Conservation (phyloP, 148 eudicot genomes). For the Cornus controversa region DNA sequence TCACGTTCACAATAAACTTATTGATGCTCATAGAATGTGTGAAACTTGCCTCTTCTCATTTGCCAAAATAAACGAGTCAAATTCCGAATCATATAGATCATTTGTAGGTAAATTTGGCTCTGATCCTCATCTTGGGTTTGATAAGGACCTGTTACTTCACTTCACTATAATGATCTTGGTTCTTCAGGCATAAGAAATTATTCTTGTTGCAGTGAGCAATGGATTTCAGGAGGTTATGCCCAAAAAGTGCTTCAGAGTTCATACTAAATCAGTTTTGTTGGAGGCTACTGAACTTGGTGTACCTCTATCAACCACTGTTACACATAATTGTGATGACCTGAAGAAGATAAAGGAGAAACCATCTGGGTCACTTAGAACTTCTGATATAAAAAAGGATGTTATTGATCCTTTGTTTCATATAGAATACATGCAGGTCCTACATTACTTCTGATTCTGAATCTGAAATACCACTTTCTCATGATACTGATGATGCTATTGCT, state of each 20-base stretch:
- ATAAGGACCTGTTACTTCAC: conserved; percentile 29
- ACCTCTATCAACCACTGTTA: conserved; percentile 23
- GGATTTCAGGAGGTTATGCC: conserved; percentile 40
- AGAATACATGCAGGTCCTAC: conserved; percentile 55
- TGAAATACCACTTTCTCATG: conserved; percentile 40
- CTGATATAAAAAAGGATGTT: conserved; percentile 13
- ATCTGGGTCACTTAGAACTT: conserved; percentile 17
- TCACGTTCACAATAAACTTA: conserved; percentile 65
- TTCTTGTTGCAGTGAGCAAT: conserved; percentile 65
- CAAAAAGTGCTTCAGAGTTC: conserved; percentile 37
- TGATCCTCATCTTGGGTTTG: conserved; percentile 37
- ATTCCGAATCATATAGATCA: conserved; percentile 66
- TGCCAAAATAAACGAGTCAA: conserved; percentile 73
- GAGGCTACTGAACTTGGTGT: conserved; percentile 35
- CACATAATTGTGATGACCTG: conserved; percentile 27
- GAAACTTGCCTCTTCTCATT: conserved; percentile 87
- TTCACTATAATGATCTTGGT: conserved; percentile 27
- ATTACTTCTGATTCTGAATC: conserved; percentile 66
- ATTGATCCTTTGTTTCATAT: conserved; percentile 44
- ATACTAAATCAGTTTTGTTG: conserved; percentile 30
- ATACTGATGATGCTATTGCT: conserved; percentile 31
- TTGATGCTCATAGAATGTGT: conserved; percentile 76
- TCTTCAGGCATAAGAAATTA: conserved; percentile 42
- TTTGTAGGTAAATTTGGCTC: conserved; percentile 75
- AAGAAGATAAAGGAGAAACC: conserved; percentile 27